Evolutionary conservation across 2,329 filamentous ascomycete genomes (phyloP).

Genomic region (Beauveria asiatica): DNA sequence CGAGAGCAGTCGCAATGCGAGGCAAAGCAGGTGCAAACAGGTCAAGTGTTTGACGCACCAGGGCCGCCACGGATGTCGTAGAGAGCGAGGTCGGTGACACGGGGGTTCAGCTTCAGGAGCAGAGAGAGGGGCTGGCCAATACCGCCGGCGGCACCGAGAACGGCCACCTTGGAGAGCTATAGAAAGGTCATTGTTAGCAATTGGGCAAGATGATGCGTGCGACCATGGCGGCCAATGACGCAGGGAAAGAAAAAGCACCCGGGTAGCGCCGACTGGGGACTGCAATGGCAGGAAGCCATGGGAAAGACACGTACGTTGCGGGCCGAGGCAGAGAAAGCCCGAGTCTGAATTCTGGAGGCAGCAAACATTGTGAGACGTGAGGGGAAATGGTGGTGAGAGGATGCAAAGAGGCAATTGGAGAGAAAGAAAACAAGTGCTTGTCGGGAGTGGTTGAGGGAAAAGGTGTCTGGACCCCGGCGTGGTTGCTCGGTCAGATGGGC

Average conservation of each 20-base stretch:
- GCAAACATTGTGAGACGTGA: constrained; percentile 58
- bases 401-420: constrained; percentile 14
- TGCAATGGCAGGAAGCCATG: constrained; percentile 5
- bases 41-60: constrained; percentile 50
- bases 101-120: constrained; percentile 96
- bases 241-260: background rate
- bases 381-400: constrained; percentile 12
- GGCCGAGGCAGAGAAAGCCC: constrained; percentile 74
- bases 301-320: constrained; percentile 52
- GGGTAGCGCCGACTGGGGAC: constrained; percentile 6
- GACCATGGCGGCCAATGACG: background rate
- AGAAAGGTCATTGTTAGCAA: constrained; percentile 16
- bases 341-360: constrained; percentile 60
- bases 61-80: constrained; percentile 96
- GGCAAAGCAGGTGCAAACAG: constrained; percentile 9
- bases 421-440: background rate
- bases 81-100: constrained; percentile 86
- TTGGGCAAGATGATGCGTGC: constrained; percentile 6
- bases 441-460: constrained; percentile 9
- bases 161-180: constrained; percentile 92
- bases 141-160: constrained; percentile 93
- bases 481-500: constrained; percentile 6
- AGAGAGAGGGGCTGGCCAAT: constrained; percentile 98
- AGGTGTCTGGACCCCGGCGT: background rate
- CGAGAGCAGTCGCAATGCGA: background rate